A percentile compares a stretch with the other conserved stretches of the same genome.
Evolutionary conservation across 106 monocot species (phyloP).

Genomic region (Apostasia shenzhenica): DNA sequence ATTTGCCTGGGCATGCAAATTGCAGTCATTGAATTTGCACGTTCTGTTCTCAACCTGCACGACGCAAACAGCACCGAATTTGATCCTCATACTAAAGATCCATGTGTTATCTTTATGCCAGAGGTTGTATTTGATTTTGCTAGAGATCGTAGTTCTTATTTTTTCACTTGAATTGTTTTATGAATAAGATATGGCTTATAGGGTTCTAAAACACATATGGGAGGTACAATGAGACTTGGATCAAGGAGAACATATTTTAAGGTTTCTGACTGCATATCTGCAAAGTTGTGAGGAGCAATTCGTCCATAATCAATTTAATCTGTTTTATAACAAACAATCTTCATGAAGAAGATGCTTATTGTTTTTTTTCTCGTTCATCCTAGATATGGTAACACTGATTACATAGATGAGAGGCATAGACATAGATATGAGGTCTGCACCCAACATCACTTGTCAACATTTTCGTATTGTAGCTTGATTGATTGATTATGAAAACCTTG

Average conservation of each 20-base stretch:
- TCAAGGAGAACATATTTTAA: slow-evolving; percentile 54
- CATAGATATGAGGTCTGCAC: slow-evolving; percentile 66
- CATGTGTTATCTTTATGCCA: slow-evolving; percentile 77
- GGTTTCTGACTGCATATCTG: slow-evolving; percentile 33
- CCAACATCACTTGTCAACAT: neutral
- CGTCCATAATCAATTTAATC: neutral
- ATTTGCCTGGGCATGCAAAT: slow-evolving; percentile 81
- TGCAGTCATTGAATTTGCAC: slow-evolving; percentile 68
- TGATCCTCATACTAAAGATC: slow-evolving; percentile 40
- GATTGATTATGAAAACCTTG: neutral
- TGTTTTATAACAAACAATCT: neutral
- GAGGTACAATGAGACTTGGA: slow-evolving; percentile 78
- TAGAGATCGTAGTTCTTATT: neutral
- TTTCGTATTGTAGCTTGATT: neutral
- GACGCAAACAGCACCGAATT: slow-evolving; percentile 79
- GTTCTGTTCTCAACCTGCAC: slow-evolving; percentile 40
- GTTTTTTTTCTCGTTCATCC: neutral
- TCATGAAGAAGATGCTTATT: neutral
- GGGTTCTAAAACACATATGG: slow-evolving; percentile 83
- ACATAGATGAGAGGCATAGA: slow-evolving; percentile 65
- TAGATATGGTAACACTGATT: slow-evolving; percentile 48
- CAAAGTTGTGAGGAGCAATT: slow-evolving; percentile 39
- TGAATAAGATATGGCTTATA: slow-evolving; percentile 1
- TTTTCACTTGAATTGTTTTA: neutral
- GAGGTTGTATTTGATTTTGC: slow-evolving; percentile 27